Evolutionary conservation across 2,329 filamentous ascomycete genomes (phyloP).

Genomic region (Trichoderma aggressivum): DNA sequence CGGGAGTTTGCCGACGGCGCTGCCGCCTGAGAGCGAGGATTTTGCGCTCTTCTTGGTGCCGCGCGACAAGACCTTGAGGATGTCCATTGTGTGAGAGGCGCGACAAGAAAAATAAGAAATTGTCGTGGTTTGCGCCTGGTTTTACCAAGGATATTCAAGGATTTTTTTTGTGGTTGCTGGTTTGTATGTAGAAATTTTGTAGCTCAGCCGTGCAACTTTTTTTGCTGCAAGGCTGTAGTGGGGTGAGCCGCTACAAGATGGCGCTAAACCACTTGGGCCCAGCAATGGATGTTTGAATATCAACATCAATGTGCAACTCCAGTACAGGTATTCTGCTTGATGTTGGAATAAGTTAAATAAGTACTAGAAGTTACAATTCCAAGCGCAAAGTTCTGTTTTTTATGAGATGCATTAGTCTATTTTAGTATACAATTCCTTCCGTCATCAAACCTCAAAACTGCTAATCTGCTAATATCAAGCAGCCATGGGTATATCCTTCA

Average conservation of each 20-base stretch:
- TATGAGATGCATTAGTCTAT: not conserved
- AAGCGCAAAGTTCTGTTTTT: not conserved
- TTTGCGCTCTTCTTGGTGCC: slow-evolving; percentile 58
- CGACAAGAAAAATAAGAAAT: not conserved
- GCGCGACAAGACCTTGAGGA: slow-evolving; percentile 68
- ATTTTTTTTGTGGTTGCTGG: not conserved
- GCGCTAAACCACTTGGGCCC: not conserved
- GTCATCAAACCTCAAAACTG: too few relatives aligned
- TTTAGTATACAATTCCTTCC: too few relatives aligned
- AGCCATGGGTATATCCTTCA: not conserved
- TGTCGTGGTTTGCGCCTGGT: not conserved
- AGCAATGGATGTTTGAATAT: not conserved
- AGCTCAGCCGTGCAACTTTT: slow-evolving; percentile 22
- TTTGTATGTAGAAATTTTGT: slow-evolving; percentile 21
- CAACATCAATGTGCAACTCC: not conserved
- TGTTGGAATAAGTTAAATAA: not conserved
- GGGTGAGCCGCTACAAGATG: slow-evolving; percentile 6
- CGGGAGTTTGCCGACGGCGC: slow-evolving; percentile 48
- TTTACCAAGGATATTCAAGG: not conserved
- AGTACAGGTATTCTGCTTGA: not conserved
- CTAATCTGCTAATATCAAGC: not conserved
- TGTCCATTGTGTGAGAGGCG: slow-evolving; percentile 54
- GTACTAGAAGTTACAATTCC: not conserved
- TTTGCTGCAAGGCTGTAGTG: slow-evolving; percentile 24
- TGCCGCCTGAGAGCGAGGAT: slow-evolving; percentile 28